Percentiles rank a stretch among this genome's conserved stretches.
These are phyloP conservation scores for Zizania palustris DNA, from an alignment of 202 grass and related monocot genomes.

Conservation along the genomic window DNA sequence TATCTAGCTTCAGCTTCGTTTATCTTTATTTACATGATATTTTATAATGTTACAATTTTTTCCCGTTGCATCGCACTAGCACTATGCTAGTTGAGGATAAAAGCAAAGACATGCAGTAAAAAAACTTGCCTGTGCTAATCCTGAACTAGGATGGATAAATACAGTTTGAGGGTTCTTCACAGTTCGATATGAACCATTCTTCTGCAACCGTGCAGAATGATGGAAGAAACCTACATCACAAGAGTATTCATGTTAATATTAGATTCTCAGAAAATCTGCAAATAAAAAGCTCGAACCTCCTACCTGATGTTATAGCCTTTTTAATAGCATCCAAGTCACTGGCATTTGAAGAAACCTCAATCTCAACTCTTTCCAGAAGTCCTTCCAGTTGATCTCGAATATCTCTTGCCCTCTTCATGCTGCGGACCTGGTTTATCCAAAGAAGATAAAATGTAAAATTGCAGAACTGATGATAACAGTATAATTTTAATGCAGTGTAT, in stretches of 20 bases:
- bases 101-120: background rate
- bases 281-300: background rate
- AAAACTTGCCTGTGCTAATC: conserved; percentile 75
- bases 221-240: conserved; percentile 84
- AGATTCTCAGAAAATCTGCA: conserved; percentile 10
- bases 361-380: conserved; percentile 92
- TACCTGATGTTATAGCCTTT: conserved; percentile 95
- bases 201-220: conserved; percentile 84
- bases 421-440: conserved; percentile 63
- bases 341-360: conserved; percentile 76
- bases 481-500: background rate
- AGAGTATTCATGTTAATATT: conserved; percentile 7
- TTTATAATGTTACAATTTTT: no score
- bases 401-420: conserved; percentile 92
- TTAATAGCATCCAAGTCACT: conserved; percentile 76
- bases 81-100: conserved; percentile 7
- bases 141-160: conserved; percentile 87
- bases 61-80: no score
- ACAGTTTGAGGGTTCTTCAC: conserved; percentile 90
- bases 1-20: no score
- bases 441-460: conserved; percentile 34
- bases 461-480: background rate
- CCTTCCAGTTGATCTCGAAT: conserved; percentile 93
- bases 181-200: conserved; percentile 85
- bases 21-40: no score